Evolutionary conservation across 1,139 yeast genomes (phyloP).

Genomic region (Blastobotrys aristatus): DNA sequence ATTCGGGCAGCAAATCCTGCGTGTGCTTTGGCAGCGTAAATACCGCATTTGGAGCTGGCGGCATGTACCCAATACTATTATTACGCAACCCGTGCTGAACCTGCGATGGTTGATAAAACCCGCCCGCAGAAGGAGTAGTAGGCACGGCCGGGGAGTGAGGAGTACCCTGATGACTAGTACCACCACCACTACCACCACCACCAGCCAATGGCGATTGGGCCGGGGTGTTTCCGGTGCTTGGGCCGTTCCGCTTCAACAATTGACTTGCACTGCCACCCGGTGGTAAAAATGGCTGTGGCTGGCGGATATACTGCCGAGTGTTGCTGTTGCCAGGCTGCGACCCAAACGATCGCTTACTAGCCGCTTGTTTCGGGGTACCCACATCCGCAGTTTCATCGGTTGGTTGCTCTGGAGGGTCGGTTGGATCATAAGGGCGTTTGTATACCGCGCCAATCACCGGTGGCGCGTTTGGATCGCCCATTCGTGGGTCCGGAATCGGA

Average conservation of each 20-base stretch:
- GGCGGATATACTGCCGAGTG: slow-evolving; percentile 8
- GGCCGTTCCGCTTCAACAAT: background rate
- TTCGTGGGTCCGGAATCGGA: slow-evolving; percentile 77
- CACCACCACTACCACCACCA: too few species aligned
- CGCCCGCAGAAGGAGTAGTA: background rate
- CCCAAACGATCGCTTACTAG: slow-evolving; percentile 11
- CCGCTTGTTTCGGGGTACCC: slow-evolving; percentile 10
- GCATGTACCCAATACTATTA: slow-evolving; percentile 10
- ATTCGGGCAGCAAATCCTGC: slow-evolving; percentile 24
- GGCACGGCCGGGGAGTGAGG: background rate
- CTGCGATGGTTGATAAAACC: background rate
- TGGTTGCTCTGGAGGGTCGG: slow-evolving; percentile 66
- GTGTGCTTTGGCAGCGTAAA: slow-evolving; percentile 28
- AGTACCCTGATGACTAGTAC: background rate
- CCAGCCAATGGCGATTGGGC: background rate
- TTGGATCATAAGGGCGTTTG: slow-evolving; percentile 63
- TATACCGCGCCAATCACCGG: slow-evolving; percentile 91
- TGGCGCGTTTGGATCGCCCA: slow-evolving; percentile 80
- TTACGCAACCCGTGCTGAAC: too few species aligned
- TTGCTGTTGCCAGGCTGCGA: slow-evolving; percentile 4
- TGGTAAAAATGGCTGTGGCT: slow-evolving; percentile 11
- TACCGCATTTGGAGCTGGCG: slow-evolving; percentile 27
- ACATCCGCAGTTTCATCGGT: slow-evolving; percentile 36
- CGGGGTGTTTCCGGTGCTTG: background rate
- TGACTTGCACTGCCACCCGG: slow-evolving; percentile 9